These are phyloP conservation scores for Xerocomus minutiporus DNA, from an alignment of 1,284 basidiomycete species.

Conservation along the genomic window DNA sequence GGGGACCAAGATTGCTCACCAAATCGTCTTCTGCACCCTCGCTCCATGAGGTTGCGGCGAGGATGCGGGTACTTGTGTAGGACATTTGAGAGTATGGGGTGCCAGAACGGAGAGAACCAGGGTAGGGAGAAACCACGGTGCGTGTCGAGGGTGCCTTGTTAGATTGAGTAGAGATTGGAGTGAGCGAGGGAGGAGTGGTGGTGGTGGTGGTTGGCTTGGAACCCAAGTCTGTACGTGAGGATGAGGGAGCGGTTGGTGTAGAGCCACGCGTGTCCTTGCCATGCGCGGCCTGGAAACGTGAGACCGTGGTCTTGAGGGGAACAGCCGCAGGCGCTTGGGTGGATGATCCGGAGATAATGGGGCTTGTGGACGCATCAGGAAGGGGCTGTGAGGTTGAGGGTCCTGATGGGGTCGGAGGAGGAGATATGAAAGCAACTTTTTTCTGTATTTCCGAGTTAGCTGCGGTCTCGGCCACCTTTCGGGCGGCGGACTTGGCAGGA, in stretches of 20 bases:
- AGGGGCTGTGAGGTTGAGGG: conserved; percentile 35
- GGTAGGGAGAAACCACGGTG: conserved; percentile 56
- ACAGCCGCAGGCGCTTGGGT: conserved; percentile 32
- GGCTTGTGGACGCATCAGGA: conserved; percentile 33
- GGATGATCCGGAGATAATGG: conserved; percentile 40
- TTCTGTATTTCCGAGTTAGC: conserved; percentile 51
- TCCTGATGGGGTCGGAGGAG: conserved; percentile 57
- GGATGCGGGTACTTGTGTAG: conserved; percentile 61
- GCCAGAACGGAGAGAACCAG: conserved; percentile 64
- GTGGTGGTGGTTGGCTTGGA: conserved; percentile 36
- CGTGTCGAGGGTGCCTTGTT: conserved; percentile 54
- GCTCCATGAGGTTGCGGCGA: conserved; percentile 87
- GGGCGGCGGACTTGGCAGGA: conserved; percentile 46
- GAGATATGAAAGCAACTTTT: conserved; percentile 81
- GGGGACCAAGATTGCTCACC: conserved; percentile 86
- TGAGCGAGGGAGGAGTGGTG: conserved; percentile 41
- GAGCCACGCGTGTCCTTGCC: conserved; percentile 64
- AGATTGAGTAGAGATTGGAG: conserved; percentile 34
- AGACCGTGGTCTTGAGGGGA: conserved; percentile 57
- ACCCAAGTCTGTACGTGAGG: conserved; percentile 48
- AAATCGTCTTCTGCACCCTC: conserved; percentile 94
- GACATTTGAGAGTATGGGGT: conserved; percentile 79
- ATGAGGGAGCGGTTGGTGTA: conserved; percentile 55
- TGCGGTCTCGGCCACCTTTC: conserved; percentile 45
- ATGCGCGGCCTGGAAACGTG: conserved; percentile 70